A percentile compares a stretch with the other conserved stretches of the same genome.
Conservation (phyloP, 1,284 basidiomycete species). For the Erythrobasidium hasegawianum region DNA sequence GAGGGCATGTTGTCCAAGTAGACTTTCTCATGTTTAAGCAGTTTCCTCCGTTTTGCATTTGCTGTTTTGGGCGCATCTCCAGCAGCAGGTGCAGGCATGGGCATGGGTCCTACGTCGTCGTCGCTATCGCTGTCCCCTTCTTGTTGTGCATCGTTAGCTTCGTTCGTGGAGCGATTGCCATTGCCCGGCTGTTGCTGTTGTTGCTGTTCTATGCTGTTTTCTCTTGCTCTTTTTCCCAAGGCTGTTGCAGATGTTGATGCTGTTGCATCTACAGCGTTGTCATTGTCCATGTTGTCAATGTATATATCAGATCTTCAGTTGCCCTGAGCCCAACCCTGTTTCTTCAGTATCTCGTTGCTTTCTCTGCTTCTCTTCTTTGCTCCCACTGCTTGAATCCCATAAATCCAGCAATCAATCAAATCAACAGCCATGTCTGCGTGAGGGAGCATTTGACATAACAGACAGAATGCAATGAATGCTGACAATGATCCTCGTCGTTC, state of each 20-base stretch:
- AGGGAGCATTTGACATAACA: not conserved
- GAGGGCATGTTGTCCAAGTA: slow-evolving; percentile 88
- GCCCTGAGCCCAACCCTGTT: not conserved
- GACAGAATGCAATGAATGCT: not conserved
- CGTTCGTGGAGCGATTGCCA: too few relatives aligned
- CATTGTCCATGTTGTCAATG: too few relatives aligned
- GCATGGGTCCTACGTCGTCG: slow-evolving; percentile 51
- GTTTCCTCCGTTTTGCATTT: slow-evolving; percentile 47
- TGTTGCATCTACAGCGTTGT: too few relatives aligned
- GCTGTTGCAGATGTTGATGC: not conserved
- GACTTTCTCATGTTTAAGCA: slow-evolving; percentile 71
- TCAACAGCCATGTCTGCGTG: not conserved
- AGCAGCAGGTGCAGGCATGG: slow-evolving; percentile 46
- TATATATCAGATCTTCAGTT: too few relatives aligned
- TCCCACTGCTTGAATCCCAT: not conserved
- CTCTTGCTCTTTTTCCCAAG: slow-evolving; percentile 27
- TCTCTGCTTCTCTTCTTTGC: too few relatives aligned
- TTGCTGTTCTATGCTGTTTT: not conserved
- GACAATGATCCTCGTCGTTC: not conserved
- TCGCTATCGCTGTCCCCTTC: slow-evolving; percentile 11
- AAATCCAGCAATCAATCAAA: too few relatives aligned
- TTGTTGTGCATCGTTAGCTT: too few relatives aligned
- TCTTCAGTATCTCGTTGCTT: too few relatives aligned
- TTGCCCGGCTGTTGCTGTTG: too few relatives aligned
- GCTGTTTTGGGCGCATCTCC: slow-evolving; percentile 48